These are phyloP conservation scores for Sporothrix euskadiensis DNA, from an alignment of 2,329 filamentous ascomycete genomes.

Conservation along the genomic window DNA sequence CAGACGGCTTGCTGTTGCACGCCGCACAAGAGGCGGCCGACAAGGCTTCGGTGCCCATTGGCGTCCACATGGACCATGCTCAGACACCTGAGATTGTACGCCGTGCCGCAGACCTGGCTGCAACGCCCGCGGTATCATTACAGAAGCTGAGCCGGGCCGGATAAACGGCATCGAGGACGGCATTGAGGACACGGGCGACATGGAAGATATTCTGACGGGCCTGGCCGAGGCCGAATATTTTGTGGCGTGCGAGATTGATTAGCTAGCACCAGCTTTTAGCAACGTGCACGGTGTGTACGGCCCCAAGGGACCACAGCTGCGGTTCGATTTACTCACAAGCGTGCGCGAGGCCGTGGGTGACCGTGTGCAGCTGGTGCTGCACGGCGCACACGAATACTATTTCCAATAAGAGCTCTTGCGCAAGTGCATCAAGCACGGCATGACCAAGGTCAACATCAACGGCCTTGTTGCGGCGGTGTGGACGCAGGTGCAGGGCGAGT, in stretches of 20 bases:
- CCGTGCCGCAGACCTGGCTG: slow-evolving; percentile 59
- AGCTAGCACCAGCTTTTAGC: slow-evolving; percentile 72
- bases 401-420: slow-evolving; percentile 49
- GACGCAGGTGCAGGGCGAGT: slow-evolving; percentile 44
- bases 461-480: slow-evolving; percentile 46
- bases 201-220: slow-evolving; percentile 59
- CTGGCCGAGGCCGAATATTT: slow-evolving; percentile 70
- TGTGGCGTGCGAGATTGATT: slow-evolving; percentile 69
- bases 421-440: slow-evolving; percentile 48
- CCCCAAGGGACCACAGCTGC: slow-evolving; percentile 61
- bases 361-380: slow-evolving; percentile 49
- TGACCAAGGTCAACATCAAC: slow-evolving; percentile 55
- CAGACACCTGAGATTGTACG: slow-evolving; percentile 64
- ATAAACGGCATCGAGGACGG: slow-evolving; percentile 66
- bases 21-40: slow-evolving; percentile 58
- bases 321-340: slow-evolving; percentile 54
- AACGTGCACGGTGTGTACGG: slow-evolving; percentile 77
- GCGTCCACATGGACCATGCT: slow-evolving; percentile 66
- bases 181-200: slow-evolving; percentile 59
- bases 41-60: slow-evolving; percentile 59
- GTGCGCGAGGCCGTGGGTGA: slow-evolving; percentile 49
- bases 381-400: slow-evolving; percentile 46
- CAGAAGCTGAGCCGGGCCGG: slow-evolving; percentile 68
- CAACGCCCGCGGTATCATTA: slow-evolving; percentile 62
- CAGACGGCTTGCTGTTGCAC: slow-evolving; percentile 55